Evolutionary conservation across 2,329 filamentous ascomycete genomes (phyloP).

Genomic region (Arthrobotrys sphaeroides): DNA sequence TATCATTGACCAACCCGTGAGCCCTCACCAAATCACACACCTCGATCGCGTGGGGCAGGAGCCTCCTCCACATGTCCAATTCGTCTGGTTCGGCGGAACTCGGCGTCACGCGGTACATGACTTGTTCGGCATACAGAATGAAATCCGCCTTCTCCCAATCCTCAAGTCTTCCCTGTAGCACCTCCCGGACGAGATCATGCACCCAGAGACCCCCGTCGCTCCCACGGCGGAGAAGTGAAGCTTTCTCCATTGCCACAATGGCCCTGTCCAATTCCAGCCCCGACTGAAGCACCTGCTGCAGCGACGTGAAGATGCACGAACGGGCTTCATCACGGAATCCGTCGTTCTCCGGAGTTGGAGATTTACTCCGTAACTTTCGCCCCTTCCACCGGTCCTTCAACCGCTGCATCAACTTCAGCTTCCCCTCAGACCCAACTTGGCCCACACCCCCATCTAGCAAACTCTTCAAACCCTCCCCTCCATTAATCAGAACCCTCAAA

Average conservation of each 20-base stretch:
- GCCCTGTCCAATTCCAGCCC: not conserved
- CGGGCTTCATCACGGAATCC: not conserved
- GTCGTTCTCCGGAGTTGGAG: too few species aligned
- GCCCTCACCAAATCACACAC: not conserved
- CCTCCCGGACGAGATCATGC: not conserved
- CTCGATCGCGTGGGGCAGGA: not conserved
- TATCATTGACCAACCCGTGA: not conserved
- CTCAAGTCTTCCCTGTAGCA: not conserved
- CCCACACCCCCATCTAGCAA: not conserved
- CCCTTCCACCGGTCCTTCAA: not conserved
- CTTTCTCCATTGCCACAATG: not conserved
- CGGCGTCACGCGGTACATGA: not conserved
- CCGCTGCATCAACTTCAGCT: too few species aligned
- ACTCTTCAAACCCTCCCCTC: not conserved
- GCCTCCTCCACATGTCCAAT: not conserved
- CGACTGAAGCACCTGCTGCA: not conserved
- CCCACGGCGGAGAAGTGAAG: conserved; percentile 2
- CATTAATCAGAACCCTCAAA: not conserved
- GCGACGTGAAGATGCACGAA: not conserved
- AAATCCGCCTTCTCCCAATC: not conserved
- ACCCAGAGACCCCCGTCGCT: not conserved
- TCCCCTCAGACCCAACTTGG: not conserved
- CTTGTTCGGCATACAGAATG: not conserved
- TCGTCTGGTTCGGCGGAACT: not conserved
- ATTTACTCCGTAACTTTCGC: not conserved